phyloP scores from a whole-genome alignment of 1,284 basidiomycete species.

The Grifola frondosa region DNA sequence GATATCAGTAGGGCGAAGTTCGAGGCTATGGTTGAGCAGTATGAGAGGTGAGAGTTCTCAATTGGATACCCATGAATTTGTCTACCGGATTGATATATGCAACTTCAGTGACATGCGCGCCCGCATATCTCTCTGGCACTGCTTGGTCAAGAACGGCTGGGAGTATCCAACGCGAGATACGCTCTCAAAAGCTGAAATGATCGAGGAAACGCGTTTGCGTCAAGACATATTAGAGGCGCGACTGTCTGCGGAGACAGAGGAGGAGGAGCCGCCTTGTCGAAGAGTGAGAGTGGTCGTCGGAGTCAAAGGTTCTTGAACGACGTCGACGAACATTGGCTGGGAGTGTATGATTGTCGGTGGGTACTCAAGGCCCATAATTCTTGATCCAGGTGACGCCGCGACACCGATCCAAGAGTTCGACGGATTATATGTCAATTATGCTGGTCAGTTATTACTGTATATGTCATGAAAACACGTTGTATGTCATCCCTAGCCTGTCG shows the following conservation, averaged over 20 bases:
- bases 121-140: constrained; percentile 67
- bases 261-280: constrained; percentile 56
- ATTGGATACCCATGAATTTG: neutral
- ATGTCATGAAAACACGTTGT: no score
- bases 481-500: no score
- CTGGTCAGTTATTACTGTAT: no score
- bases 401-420: no score
- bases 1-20: constrained; percentile 57
- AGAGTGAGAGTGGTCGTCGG: constrained; percentile 62
- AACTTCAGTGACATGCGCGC: constrained; percentile 62
- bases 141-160: constrained; percentile 61
- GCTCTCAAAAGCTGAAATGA: constrained; percentile 62
- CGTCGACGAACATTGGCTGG: constrained; percentile 1
- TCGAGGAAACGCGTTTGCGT: constrained; percentile 65
- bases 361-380: neutral
- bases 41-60: constrained; percentile 47
- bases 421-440: no score
- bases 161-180: constrained; percentile 58
- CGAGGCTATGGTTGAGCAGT: constrained; percentile 62
- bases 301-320: constrained; percentile 42
- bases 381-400: no score
- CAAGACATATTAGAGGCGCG: constrained; percentile 65
- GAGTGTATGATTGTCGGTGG: neutral
- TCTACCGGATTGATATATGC: neutral
- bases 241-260: constrained; percentile 51